Evolutionary conservation across 306 rosid species (phyloP).

Genomic region (Glycyrrhiza uralensis): DNA sequence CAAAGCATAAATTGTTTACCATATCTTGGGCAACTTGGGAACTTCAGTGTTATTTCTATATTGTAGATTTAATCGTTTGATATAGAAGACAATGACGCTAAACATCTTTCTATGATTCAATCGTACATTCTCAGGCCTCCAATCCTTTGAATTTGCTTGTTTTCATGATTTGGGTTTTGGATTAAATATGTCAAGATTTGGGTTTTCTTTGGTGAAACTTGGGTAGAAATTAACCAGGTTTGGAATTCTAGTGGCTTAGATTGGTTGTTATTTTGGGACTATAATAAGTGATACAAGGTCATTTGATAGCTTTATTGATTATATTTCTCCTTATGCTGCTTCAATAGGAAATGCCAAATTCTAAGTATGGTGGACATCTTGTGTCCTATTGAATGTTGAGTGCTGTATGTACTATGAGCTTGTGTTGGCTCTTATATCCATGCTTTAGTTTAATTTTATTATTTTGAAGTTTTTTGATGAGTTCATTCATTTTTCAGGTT

Average conservation of each 20-base stretch:
- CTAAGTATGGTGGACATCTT: neutral
- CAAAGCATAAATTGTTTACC: neutral
- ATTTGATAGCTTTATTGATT: neutral
- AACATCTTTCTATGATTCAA: neutral
- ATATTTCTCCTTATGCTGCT: neutral
- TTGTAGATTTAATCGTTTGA: neutral
- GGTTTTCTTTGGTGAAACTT: neutral
- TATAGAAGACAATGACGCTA: neutral
- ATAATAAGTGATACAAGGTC: neutral
- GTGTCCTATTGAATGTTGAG: neutral
- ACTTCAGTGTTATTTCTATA: neutral
- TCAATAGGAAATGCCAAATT: neutral
- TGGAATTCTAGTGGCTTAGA: neutral
- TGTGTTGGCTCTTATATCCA: neutral
- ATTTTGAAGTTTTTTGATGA: slow-evolving; percentile 6
- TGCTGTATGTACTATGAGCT: neutral
- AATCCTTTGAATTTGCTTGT: neutral
- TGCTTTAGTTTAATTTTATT: neutral
- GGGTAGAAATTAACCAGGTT: neutral
- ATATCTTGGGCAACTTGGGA: neutral
- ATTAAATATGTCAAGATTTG: neutral
- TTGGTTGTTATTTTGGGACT: neutral
- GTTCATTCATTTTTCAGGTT: slow-evolving; percentile 52
- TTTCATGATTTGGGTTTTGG: neutral
- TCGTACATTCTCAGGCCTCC: neutral